Percentiles rank a stretch among this genome's conserved stretches.
These are phyloP conservation scores for Fraxinus quadrangulata DNA, from an alignment of 257 asterid species.

Conservation along the genomic window DNA sequence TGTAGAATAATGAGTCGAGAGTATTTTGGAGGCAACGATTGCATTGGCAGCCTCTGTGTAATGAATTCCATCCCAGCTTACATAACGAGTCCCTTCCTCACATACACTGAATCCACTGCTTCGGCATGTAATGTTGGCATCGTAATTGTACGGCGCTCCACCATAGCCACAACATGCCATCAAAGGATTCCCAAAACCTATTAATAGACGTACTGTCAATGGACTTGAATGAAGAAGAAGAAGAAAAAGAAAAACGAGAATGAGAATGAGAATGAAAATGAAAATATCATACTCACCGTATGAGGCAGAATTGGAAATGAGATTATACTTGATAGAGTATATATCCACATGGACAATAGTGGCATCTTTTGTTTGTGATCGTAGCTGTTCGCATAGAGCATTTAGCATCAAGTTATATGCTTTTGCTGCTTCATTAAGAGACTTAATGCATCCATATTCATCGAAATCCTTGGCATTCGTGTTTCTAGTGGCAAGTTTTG, in stretches of 20 bases:
- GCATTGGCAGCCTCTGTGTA: slow-evolving; percentile 52
- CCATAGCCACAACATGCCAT: slow-evolving; percentile 67
- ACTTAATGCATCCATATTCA: slow-evolving; percentile 37
- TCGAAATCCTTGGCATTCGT: slow-evolving; percentile 34
- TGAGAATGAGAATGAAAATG: no score
- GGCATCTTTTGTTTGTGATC: slow-evolving; percentile 26
- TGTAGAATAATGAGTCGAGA: slow-evolving; percentile 41
- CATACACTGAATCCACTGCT: slow-evolving; percentile 33
- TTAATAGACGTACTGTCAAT: neutral
- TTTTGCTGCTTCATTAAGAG: slow-evolving; percentile 41
- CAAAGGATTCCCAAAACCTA: slow-evolving; percentile 51
- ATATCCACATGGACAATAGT: slow-evolving; percentile 48
- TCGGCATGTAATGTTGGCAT: slow-evolving; percentile 36
- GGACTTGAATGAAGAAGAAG: neutral
- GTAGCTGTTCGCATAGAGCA: slow-evolving; percentile 25
- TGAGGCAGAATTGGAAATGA: slow-evolving; percentile 35
- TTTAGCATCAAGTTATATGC: slow-evolving; percentile 35
- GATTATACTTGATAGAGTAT: slow-evolving; percentile 48
- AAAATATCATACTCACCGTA: slow-evolving; percentile 34
- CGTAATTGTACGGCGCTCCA: slow-evolving; percentile 49
- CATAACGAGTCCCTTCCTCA: slow-evolving; percentile 23
- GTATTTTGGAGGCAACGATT: slow-evolving; percentile 47
- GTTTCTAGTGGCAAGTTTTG: slow-evolving; percentile 27
- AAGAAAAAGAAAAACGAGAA: no score
- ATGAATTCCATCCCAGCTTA: slow-evolving; percentile 65